A percentile compares a stretch with the other conserved stretches of the same genome.
phyloP scores from a whole-genome alignment of 2,329 filamentous ascomycete genomes.

The Colletotrichum somersetense region DNA sequence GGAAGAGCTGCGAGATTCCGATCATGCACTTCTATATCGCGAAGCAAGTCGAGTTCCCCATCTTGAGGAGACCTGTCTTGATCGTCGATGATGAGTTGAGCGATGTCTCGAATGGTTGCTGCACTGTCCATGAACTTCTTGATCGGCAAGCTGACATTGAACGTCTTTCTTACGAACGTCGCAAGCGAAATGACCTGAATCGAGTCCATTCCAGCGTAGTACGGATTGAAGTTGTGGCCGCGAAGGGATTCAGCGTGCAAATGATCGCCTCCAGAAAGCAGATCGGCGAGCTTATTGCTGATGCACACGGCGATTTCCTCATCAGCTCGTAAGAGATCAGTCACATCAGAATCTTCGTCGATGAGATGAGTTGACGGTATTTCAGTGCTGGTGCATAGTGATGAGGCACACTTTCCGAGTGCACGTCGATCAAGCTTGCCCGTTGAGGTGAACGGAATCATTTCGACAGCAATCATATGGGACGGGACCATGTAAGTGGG shows the following conservation, averaged over 20 bases:
- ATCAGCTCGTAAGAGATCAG: background rate
- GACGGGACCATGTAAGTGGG: slow-evolving; percentile 46
- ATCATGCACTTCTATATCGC: slow-evolving; percentile 22
- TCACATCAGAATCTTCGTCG: background rate
- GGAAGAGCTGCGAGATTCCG: slow-evolving; percentile 1
- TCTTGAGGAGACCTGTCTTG: background rate
- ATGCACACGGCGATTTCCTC: slow-evolving; percentile 24
- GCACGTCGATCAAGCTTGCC: slow-evolving; percentile 44
- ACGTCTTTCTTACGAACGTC: slow-evolving; percentile 24
- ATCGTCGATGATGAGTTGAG: slow-evolving; percentile 16
- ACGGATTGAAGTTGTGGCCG: slow-evolving; percentile 33
- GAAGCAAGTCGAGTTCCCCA: slow-evolving; percentile 12
- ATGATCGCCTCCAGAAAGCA: slow-evolving; percentile 17
- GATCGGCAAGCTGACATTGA: slow-evolving; percentile 20
- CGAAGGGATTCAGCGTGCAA: background rate
- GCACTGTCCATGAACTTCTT: slow-evolving; percentile 33
- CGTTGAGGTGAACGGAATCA: slow-evolving; percentile 40
- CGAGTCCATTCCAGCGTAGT: slow-evolving; percentile 34
- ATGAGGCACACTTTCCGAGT: slow-evolving; percentile 5
- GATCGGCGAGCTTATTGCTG: slow-evolving; percentile 24
- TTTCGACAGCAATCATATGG: slow-evolving; percentile 34
- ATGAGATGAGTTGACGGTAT: background rate
- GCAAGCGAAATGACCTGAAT: slow-evolving; percentile 36
- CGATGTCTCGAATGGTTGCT: slow-evolving; percentile 25
- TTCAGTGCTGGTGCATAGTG: background rate